Conservation (phyloP, 1,139 yeast genomes). For the Geotrichum armillariae region DNA sequence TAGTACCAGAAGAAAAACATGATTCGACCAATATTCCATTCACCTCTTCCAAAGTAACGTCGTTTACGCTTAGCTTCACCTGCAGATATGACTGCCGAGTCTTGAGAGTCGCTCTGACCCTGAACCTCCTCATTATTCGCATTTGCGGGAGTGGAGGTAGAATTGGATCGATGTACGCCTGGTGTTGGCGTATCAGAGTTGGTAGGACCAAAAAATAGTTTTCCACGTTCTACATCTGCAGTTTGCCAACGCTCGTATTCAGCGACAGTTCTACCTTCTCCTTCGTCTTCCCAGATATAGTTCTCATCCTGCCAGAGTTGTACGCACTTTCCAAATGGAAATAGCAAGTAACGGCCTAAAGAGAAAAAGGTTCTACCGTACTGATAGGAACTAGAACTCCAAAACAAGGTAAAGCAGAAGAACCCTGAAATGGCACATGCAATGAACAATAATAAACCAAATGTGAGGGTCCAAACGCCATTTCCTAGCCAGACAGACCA, state of each 20-base stretch:
- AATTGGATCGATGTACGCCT: not conserved
- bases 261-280: conserved; percentile 80
- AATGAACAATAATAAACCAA: conserved; percentile 62
- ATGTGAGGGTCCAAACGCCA: conserved; percentile 67
- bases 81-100: conserved; percentile 5
- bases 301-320: conserved; percentile 75
- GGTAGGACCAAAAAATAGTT: conserved; percentile 63
- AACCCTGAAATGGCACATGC: conserved; percentile 61
- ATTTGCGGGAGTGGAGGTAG: conserved; percentile 5
- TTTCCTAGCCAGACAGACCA: conserved; percentile 73
- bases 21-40: conserved; percentile 85
- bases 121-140: not conserved
- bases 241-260: conserved; percentile 91
- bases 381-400: conserved; percentile 45
- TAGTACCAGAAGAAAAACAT: conserved; percentile 76
- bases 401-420: conserved; percentile 36
- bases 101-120: conserved; percentile 5
- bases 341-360: conserved; percentile 68
- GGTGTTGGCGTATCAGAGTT: conserved; percentile 31
- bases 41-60: conserved; percentile 87
- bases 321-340: conserved; percentile 90
- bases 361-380: conserved; percentile 65
- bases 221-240: conserved; percentile 58
- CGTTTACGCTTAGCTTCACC: conserved; percentile 27
- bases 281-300: conserved; percentile 81